Percentiles rank a stretch among this genome's conserved stretches.
Conservation (phyloP, 768 basidiomycete species). For the Phlebiopsis flavidoalba region DNA sequence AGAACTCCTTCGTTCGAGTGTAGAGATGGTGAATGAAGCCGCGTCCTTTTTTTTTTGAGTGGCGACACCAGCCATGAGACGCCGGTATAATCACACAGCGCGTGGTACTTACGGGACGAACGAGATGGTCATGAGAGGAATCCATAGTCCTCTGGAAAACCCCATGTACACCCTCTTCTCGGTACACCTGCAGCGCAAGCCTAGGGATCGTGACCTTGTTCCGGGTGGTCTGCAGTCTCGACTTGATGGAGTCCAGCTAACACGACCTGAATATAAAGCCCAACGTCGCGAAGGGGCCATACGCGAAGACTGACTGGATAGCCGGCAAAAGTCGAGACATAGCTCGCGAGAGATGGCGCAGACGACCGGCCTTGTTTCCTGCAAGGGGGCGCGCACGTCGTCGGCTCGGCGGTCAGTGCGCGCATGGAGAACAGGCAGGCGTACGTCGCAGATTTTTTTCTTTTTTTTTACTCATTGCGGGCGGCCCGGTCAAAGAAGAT, state of each 20-base stretch:
- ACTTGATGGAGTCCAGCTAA: constrained; percentile 93
- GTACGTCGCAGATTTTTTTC: constrained; percentile 68
- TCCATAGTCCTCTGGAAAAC: constrained; percentile 88
- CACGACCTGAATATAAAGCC: constrained; percentile 1
- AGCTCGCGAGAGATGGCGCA: constrained; percentile 89
- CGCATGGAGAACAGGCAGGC: constrained; percentile 11
- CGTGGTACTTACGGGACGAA: constrained; percentile 77
- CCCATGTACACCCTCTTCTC: constrained; percentile 84
- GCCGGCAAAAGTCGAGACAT: constrained; percentile 88
- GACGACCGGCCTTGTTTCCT: constrained; percentile 85
- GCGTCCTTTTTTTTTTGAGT: constrained; percentile 75
- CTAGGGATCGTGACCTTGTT: constrained; percentile 67
- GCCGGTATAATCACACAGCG: neutral
- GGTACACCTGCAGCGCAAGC: constrained; percentile 68
- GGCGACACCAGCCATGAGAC: neutral
- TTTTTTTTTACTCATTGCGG: constrained; percentile 61
- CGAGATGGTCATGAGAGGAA: constrained; percentile 92
- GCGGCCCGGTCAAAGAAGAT: constrained; percentile 58
- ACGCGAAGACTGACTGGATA: constrained; percentile 55
- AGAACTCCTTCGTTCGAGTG: constrained; percentile 73
- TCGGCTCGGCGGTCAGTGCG: neutral
- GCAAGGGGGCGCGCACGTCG: constrained; percentile 6
- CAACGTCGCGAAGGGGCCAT: neutral
- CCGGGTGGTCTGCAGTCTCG: constrained; percentile 82
- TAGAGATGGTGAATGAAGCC: constrained; percentile 90